Evolutionary conservation across 1,139 yeast species (phyloP).

Genomic region (Kodamaea fungicola): DNA sequence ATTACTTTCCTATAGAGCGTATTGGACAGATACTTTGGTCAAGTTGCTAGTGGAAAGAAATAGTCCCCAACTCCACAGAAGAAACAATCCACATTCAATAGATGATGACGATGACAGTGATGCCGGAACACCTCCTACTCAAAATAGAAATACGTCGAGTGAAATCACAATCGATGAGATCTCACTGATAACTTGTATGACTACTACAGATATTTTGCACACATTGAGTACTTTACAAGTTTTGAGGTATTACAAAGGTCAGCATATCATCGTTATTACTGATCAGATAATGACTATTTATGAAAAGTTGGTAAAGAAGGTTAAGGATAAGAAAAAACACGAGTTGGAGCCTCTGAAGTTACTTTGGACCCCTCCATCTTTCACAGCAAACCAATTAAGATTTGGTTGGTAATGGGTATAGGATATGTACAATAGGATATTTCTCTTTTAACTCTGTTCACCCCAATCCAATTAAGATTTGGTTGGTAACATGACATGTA

Average conservation of each 20-base stretch:
- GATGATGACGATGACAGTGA: constrained; percentile 13
- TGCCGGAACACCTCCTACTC: neutral
- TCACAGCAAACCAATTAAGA: constrained; percentile 91
- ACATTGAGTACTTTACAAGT: constrained; percentile 89
- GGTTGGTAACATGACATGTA: constrained; percentile 61
- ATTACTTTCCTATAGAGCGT: constrained; percentile 86
- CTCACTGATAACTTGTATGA: constrained; percentile 84
- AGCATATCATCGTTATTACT: constrained; percentile 87
- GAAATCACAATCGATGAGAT: constrained; percentile 93
- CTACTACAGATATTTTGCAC: constrained; percentile 91
- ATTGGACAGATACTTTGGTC: constrained; percentile 90
- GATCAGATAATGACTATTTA: constrained; percentile 78
- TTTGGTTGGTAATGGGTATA: constrained; percentile 72
- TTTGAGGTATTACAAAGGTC: constrained; percentile 90
- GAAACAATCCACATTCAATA: constrained; percentile 31
- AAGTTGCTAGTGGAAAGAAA: constrained; percentile 65
- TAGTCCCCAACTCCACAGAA: constrained; percentile 32
- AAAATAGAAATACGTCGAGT: constrained; percentile 25
- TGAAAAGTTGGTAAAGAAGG: constrained; percentile 60
- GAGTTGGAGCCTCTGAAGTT: constrained; percentile 69
- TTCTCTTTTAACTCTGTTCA: constrained; percentile 37
- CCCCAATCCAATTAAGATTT: constrained; percentile 92
- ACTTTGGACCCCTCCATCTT: constrained; percentile 93
- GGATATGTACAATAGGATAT: neutral
- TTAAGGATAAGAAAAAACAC: constrained; percentile 66